Conservation (phyloP, 2,329 filamentous ascomycete genomes). For the Penicillium psychrosexuale region DNA sequence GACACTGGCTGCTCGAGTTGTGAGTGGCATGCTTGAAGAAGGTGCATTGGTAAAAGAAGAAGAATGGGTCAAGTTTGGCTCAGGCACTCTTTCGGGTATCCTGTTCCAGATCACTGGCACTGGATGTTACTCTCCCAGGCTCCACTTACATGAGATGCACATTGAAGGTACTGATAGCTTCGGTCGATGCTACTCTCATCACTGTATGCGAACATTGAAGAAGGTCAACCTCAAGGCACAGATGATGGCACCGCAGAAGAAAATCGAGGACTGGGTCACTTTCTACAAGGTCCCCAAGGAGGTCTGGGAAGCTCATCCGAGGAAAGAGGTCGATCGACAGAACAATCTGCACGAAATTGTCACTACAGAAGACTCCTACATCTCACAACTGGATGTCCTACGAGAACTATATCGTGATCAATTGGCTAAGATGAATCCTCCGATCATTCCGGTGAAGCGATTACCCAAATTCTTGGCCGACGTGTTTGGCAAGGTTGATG, state of each 20-base stretch:
- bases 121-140: conserved; percentile 82
- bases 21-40: conserved; percentile 73
- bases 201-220: conserved; percentile 90
- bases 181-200: conserved; percentile 86
- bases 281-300: conserved; percentile 83
- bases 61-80: conserved; percentile 94
- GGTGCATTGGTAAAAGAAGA: conserved; percentile 81
- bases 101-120: conserved; percentile 88
- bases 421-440: conserved; percentile 67
- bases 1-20: conserved; percentile 72
- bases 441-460: conserved; percentile 75
- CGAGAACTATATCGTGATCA: conserved; percentile 81
- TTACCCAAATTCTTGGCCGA: conserved; percentile 75
- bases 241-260: conserved; percentile 63
- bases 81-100: conserved; percentile 78
- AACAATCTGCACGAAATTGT: conserved; percentile 96
- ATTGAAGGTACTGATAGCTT: conserved; percentile 56
- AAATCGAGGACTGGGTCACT: conserved; percentile 79
- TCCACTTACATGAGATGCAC: conserved; percentile 74
- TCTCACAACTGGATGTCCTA: conserved; percentile 83
- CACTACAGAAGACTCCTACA: conserved; percentile 85
- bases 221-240: conserved; percentile 85
- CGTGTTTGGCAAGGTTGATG: conserved; percentile 88
- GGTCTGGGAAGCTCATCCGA: conserved; percentile 65
- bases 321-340: conserved; percentile 88